Conservation (phyloP, 169 alveolate species). For the Fabrea salina region DNA sequence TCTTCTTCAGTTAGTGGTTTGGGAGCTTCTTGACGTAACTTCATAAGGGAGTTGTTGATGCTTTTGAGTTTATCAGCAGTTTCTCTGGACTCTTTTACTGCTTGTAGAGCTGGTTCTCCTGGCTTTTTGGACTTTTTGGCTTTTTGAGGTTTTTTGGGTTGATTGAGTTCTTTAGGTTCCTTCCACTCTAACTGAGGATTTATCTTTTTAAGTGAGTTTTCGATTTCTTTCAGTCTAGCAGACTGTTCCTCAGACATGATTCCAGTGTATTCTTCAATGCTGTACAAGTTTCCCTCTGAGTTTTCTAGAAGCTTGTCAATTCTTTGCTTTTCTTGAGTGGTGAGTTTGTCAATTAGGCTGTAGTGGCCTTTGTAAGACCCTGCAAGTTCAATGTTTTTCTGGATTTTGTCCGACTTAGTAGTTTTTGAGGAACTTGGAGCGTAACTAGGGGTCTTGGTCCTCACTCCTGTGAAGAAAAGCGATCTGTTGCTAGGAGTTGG, state of each 20-base stretch:
- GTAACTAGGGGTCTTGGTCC: neutral
- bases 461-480: neutral
- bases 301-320: neutral
- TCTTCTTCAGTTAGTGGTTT: neutral
- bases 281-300: neutral
- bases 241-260: neutral
- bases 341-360: neutral
- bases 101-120: slow-evolving; percentile 16
- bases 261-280: neutral
- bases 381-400: neutral
- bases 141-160: neutral
- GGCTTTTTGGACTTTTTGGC: neutral
- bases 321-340: neutral
- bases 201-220: neutral
- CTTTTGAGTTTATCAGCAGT: neutral
- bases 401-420: neutral
- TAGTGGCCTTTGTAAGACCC: neutral
- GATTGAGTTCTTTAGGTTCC: neutral
- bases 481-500: neutral
- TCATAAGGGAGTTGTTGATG: neutral
- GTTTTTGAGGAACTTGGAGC: too few species aligned
- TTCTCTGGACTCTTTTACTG: slow-evolving; percentile 13
- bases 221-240: slow-evolving; percentile 2
- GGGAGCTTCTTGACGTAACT: neutral
- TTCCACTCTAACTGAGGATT: slow-evolving; percentile 15